These are phyloP conservation scores for Annona squamosa DNA, from an alignment of 164 flowering plant species.

Conservation along the genomic window DNA sequence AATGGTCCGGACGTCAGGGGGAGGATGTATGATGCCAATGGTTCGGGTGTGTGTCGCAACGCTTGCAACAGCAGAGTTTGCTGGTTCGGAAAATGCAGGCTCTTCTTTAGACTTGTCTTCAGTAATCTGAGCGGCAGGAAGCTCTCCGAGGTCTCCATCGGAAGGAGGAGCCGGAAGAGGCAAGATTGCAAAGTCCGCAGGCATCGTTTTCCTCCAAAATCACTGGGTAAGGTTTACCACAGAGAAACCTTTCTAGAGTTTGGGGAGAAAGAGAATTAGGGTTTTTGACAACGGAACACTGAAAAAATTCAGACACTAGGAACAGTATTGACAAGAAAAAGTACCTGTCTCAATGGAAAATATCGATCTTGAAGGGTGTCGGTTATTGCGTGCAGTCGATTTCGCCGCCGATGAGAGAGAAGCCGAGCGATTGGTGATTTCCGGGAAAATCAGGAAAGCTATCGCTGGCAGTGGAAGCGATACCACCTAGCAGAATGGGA, in stretches of 20 bases:
- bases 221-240: not conserved
- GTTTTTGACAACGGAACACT: not conserved
- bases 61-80: conserved; percentile 20
- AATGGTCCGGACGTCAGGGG: conserved; percentile 85
- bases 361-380: no score
- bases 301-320: not conserved
- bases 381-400: no score
- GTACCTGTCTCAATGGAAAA: no score
- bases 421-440: no score
- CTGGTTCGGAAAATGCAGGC: conserved; percentile 17
- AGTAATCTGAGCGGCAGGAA: conserved; percentile 57
- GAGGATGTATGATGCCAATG: conserved; percentile 95
- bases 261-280: not conserved
- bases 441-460: no score
- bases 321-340: no score
- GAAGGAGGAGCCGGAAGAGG: conserved; percentile 87
- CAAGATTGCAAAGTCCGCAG: conserved; percentile 50
- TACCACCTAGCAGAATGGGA: no score
- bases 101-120: conserved; percentile 30
- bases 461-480: no score
- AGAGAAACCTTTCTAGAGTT: not conserved
- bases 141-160: conserved; percentile 75
- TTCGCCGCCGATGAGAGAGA: no score
- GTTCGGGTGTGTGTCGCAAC: conserved; percentile 87
- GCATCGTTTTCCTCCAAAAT: conserved; percentile 27